Evolutionary conservation across 169 alveolate species (phyloP), one percentile per base, ranked within the genome.

Genomic region (Fabrea salina): DNA sequence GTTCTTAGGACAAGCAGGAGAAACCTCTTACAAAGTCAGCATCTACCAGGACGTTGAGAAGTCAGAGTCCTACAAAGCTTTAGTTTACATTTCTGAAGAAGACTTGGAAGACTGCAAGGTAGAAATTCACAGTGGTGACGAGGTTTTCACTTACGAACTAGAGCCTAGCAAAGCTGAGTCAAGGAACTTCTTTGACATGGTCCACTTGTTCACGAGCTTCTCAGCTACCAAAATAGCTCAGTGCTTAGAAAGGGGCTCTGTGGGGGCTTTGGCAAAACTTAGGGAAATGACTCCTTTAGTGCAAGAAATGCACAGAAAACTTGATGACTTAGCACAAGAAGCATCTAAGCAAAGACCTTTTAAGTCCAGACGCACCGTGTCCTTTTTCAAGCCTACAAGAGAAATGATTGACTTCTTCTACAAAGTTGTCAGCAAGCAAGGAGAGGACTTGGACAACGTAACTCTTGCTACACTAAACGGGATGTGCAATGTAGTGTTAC

Each of bases 61-160:
- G 7, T 43, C 71, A n/a, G 71, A 27, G 19, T 44, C 11, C 53
- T 44, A 44, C 16, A 11, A 44, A 44, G 79, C 67, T 25, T 16
- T 43, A n/a, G 39, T 70, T 49, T 70, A 70, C n/a, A 33, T 70
- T n/a, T 47, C 79, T 19, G 79, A 70, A 50, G 37, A 70, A 8
- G 68, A 70, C 68, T 47, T 50, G 27, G 79, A 50, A 70, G 79
- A 70, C 7, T 50, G 67, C 44, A 44, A 43, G 1, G 67, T 50
- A 13, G 79, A 70, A 35, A 22, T 70, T 7, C 66, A 70, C 32
- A 43, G 49, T 30, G 79, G 79, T 1, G 37, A 30, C 67, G 37
- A 11, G 7, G 79, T 70, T 5, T n/a, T 16, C 5, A 33, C 3
- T 11, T 41, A 11, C 25, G 67, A 70, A 47, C 16, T 70, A 19